A percentile compares a stretch with the other conserved stretches of the same genome.
Conservation (phyloP, 768 basidiomycete genomes). For the Tylopilus vinaceipallidus region DNA sequence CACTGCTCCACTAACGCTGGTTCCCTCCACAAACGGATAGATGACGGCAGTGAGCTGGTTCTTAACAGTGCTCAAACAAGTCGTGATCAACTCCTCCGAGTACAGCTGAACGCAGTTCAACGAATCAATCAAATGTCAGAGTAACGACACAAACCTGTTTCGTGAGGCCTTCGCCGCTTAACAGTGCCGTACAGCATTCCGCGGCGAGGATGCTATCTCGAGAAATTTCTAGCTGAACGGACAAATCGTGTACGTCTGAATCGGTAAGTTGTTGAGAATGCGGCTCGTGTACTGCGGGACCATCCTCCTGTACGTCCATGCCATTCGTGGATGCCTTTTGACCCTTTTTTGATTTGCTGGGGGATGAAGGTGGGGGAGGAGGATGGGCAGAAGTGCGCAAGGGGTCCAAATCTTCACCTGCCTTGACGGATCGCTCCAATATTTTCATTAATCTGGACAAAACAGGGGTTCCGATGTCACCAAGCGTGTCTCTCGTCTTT, state of each 20-base stretch:
- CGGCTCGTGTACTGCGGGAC: constrained; percentile 3
- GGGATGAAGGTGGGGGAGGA: constrained; percentile 34
- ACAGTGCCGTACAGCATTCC: constrained; percentile 75
- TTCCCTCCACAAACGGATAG: constrained; percentile 83
- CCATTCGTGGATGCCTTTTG: constrained; percentile 29
- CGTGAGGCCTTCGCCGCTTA: constrained; percentile 75
- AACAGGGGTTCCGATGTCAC: constrained; percentile 61
- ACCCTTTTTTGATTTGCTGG: constrained; percentile 46
- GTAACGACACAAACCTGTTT: constrained; percentile 65
- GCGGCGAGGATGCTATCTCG: constrained; percentile 78
- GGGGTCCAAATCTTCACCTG: constrained; percentile 73
- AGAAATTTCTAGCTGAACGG: constrained; percentile 54
- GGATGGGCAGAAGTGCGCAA: constrained; percentile 43
- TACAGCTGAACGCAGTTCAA: constrained; percentile 57
- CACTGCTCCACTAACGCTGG: constrained; percentile 38
- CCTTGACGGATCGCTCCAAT: constrained; percentile 74
- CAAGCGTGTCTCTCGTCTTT: constrained; percentile 53
- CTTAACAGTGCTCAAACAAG: constrained; percentile 74
- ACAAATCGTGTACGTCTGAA: constrained; percentile 49
- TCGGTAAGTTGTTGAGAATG: constrained; percentile 38
- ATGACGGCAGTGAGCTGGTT: constrained; percentile 76
- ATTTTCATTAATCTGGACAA: constrained; percentile 71
- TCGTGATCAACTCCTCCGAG: constrained; percentile 88
- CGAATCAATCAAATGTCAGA: neutral
- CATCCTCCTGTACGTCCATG: neutral